Conservation (phyloP, 2,329 filamentous ascomycete species). For the Apiospora phragmitis region DNA sequence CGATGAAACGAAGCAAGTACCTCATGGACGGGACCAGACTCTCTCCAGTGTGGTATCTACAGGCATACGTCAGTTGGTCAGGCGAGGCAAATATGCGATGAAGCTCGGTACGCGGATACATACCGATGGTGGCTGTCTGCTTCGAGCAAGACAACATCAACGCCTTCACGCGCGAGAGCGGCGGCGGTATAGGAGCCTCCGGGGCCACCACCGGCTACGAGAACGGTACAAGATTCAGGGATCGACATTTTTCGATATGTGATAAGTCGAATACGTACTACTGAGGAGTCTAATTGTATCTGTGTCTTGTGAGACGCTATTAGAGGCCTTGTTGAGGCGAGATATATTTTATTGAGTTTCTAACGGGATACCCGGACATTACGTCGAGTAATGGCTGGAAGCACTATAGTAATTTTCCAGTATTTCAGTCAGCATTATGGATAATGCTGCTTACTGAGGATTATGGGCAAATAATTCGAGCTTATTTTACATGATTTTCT, state of each 20-base stretch:
- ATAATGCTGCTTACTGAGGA: too few species aligned
- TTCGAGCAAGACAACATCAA: slow-evolving; percentile 45
- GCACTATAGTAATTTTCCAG: too few species aligned
- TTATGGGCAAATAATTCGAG: too few species aligned
- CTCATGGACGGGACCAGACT: slow-evolving; percentile 40
- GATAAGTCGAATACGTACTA: background rate
- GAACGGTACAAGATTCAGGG: slow-evolving; percentile 33
- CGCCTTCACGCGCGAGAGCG: slow-evolving; percentile 43
- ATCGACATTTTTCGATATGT: slow-evolving; percentile 15
- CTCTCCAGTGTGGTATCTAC: slow-evolving; percentile 40
- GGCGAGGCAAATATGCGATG: too few species aligned
- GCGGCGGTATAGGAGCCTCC: slow-evolving; percentile 45
- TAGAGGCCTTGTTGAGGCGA: too few species aligned
- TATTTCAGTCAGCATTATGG: too few species aligned
- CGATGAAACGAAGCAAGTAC: slow-evolving; percentile 45
- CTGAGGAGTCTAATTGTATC: too few species aligned
- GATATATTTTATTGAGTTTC: too few species aligned
- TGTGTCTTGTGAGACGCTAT: too few species aligned
- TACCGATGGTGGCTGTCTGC: slow-evolving; percentile 43
- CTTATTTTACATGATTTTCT: too few species aligned
- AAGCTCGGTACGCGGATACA: background rate
- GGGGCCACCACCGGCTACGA: slow-evolving; percentile 47
- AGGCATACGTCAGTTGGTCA: background rate
- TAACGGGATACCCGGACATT: too few species aligned
- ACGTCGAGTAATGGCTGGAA: too few species aligned